Conservation (phyloP, 345 rosid species). For the Heritiera fomes region DNA sequence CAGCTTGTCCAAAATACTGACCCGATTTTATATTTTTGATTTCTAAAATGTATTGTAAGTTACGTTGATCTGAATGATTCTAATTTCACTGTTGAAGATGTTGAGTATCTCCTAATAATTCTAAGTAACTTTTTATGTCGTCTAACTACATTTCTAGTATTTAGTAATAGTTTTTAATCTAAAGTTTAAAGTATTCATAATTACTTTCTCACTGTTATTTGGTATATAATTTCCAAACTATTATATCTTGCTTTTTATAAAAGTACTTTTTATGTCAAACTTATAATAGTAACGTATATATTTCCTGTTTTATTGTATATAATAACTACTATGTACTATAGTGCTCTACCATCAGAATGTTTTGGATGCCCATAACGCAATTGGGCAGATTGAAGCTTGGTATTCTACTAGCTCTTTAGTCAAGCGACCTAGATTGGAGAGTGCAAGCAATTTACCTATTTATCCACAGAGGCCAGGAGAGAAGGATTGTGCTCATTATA, state of each 20-base stretch:
- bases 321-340: conserved; percentile 73
- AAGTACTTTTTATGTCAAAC: conserved; percentile 39
- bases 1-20: background rate
- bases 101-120: background rate
- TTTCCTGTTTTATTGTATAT: conserved; percentile 47
- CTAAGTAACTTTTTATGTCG: background rate
- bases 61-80: conserved; percentile 1
- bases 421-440: conserved; percentile 93
- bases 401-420: conserved; percentile 68
- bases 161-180: background rate
- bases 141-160: background rate
- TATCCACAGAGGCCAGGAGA: conserved; percentile 98
- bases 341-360: conserved; percentile 86
- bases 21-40: background rate
- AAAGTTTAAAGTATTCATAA: background rate
- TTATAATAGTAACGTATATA: conserved; percentile 48
- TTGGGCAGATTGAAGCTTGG: conserved; percentile 98
- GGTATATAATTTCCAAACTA: conserved; percentile 3
- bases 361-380: conserved; percentile 74
- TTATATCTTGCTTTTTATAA: conserved; percentile 19
- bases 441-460: conserved; percentile 74
- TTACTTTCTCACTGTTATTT: conserved; percentile 20
- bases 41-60: background rate
- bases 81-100: background rate
- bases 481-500: conserved; percentile 99